A percentile compares a stretch with the other conserved stretches of the same genome.
These are phyloP conservation scores for Globisporangium camurandrum DNA, from an alignment of 352 stramenopile species.

Conservation along the genomic window DNA sequence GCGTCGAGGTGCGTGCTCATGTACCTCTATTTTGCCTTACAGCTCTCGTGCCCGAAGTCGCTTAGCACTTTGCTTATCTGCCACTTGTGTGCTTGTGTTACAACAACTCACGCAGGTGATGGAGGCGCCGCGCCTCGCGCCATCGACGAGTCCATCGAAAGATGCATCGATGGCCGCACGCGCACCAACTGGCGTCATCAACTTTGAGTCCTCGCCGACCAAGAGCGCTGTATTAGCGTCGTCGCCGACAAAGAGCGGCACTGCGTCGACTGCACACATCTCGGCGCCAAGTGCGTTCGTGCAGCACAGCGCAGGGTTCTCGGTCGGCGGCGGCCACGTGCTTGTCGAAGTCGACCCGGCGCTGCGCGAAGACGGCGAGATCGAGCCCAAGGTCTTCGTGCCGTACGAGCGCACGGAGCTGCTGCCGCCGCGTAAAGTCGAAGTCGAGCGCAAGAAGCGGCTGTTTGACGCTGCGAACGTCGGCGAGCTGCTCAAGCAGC, in stretches of 20 bases:
- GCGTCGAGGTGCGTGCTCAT: too few relatives aligned
- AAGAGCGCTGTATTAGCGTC: too few relatives aligned
- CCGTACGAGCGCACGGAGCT: constrained; percentile 48
- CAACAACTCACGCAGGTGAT: too few relatives aligned
- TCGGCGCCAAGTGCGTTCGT: constrained; percentile 29
- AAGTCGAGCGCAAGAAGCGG: constrained; percentile 64
- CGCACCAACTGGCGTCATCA: constrained; percentile 36
- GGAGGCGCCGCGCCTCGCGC: constrained; percentile 22
- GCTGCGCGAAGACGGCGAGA: constrained; percentile 39
- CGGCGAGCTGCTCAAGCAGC: constrained; percentile 31
- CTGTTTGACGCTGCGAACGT: constrained; percentile 44
- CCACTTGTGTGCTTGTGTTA: too few relatives aligned
- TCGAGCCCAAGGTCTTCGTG: constrained; percentile 71
- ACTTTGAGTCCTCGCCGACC: constrained; percentile 37
- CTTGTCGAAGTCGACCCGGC: constrained; percentile 30
- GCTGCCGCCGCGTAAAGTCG: constrained; percentile 51
- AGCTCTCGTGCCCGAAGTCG: too few relatives aligned
- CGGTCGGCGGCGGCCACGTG: constrained; percentile 35
- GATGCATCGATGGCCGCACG: constrained; percentile 12
- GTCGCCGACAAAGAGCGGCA: constrained; percentile 7
- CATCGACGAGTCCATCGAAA: constrained; percentile 55
- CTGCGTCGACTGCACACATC: constrained; percentile 24
- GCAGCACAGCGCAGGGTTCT: constrained; percentile 31
- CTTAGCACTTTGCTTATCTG: too few relatives aligned
- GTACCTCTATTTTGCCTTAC: too few relatives aligned